These are phyloP conservation scores for Fusarium verrucosum DNA, from an alignment of 2,329 filamentous ascomycete species.

Conservation along the genomic window DNA sequence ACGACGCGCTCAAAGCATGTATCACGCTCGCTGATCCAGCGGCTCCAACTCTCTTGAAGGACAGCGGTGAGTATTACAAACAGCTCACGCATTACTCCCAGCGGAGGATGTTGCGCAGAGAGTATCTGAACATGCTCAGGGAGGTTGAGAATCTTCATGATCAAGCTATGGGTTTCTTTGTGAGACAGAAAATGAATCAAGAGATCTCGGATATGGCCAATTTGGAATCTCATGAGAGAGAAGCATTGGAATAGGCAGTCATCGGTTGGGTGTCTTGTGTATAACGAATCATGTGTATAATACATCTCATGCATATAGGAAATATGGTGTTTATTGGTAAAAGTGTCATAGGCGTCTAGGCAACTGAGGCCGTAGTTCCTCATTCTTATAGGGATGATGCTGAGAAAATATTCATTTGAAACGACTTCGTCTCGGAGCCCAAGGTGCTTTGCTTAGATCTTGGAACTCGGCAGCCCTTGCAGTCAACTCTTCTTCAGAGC, in stretches of 20 bases:
- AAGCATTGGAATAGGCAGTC: neutral
- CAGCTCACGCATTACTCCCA: constrained; percentile 20
- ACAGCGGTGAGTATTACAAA: no score
- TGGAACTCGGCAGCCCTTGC: neutral
- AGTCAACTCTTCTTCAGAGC: constrained; percentile 53
- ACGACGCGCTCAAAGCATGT: constrained; percentile 61
- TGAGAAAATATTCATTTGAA: no score
- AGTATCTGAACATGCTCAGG: constrained; percentile 47
- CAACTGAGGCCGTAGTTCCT: no score
- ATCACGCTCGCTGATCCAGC: constrained; percentile 63
- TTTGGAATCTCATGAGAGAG: neutral
- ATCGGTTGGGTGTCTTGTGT: constrained; percentile 2
- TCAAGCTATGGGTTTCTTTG: constrained; percentile 13
- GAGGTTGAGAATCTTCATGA: constrained; percentile 45
- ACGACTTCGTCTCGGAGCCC: no score
- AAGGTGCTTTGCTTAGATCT: constrained; percentile 11
- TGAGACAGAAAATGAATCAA: constrained; percentile 12
- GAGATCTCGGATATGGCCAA: neutral
- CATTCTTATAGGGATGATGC: no score
- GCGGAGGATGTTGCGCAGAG: constrained; percentile 43
- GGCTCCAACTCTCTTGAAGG: constrained; percentile 43
- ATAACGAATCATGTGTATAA: constrained; percentile 24
- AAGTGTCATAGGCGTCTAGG: no score
- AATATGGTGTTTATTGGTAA: neutral
- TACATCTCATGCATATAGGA: constrained; percentile 2